These are phyloP conservation scores for Pseudogymnoascus sp. DNA, from an alignment of 2,329 filamentous ascomycete species.

Conservation along the genomic window DNA sequence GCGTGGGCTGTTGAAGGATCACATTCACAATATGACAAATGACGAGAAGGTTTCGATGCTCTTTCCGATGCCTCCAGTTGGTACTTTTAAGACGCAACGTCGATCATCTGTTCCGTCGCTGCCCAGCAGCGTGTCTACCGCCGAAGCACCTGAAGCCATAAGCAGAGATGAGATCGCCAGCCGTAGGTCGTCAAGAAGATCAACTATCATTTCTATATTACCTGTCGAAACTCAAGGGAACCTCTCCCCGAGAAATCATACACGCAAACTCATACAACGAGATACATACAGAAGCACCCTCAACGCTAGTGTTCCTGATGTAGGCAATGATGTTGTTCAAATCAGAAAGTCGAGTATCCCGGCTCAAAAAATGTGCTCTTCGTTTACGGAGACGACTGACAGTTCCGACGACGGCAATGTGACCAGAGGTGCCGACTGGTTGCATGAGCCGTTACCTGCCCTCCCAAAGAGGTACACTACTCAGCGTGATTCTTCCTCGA, in stretches of 20 bases:
- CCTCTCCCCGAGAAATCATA: not conserved
- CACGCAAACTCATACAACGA: not conserved
- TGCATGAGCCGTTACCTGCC: not conserved
- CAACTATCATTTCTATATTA: slow-evolving; percentile 19
- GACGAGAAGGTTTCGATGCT: slow-evolving; percentile 50
- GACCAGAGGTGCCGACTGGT: not conserved
- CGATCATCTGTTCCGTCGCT: slow-evolving; percentile 40
- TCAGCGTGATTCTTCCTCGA: not conserved
- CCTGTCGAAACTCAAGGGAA: not conserved
- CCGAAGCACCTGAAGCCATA: slow-evolving; percentile 16
- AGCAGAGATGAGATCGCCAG: slow-evolving; percentile 22
- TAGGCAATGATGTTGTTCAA: not conserved
- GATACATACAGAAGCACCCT: not conserved
- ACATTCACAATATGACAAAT: slow-evolving; percentile 51
- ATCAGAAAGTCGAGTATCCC: not conserved
- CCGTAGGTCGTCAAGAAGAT: slow-evolving; percentile 21
- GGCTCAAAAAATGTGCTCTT: not conserved
- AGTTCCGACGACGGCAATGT: not conserved
- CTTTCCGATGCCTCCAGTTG: slow-evolving; percentile 35
- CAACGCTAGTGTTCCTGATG: not conserved
- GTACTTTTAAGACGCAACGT: slow-evolving; percentile 23
- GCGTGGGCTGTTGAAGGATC: slow-evolving; percentile 39
- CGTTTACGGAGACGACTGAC: not conserved
- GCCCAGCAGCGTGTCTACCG: slow-evolving; percentile 27
- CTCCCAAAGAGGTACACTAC: not conserved